A percentile compares a stretch with the other conserved stretches of the same genome.
Evolutionary conservation across 495 filamentous ascomycete species (phyloP).

Genomic region (Neurospora intermedia): DNA sequence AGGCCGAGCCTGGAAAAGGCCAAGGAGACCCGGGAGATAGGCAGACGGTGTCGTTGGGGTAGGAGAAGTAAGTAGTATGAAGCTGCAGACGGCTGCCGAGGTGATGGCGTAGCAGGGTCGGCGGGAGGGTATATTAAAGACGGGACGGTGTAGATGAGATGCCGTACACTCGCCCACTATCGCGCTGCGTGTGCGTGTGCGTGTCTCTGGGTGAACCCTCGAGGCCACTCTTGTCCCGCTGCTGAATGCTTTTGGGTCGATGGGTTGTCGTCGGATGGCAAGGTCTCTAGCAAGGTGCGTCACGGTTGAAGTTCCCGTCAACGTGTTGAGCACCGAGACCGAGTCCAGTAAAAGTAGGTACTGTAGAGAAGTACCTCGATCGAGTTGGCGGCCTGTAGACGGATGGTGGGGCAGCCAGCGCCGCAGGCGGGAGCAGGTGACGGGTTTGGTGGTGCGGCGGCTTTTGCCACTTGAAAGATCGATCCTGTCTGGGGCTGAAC

Average conservation of each 20-base stretch:
- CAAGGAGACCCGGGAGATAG: neutral
- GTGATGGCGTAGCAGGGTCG: neutral
- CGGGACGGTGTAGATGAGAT: neutral
- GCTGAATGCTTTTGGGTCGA: neutral
- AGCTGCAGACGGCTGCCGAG: neutral
- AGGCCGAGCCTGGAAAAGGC: neutral
- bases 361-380: neutral
- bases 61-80: neutral
- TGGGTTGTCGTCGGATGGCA: neutral
- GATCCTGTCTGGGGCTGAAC: neutral
- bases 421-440: conserved; percentile 9
- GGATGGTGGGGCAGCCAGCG: conserved; percentile 9
- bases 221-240: neutral
- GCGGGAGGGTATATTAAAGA: neutral
- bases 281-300: neutral
- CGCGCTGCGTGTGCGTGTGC: neutral
- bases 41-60: neutral
- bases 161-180: neutral
- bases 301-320: neutral
- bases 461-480: conserved; percentile 11
- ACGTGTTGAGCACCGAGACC: neutral
- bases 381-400: neutral
- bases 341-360: neutral
- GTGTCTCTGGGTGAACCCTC: neutral
- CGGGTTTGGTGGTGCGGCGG: conserved; percentile 8